Evolutionary conservation across 768 basidiomycete genomes (phyloP).

Genomic region (Mycena filopes): DNA sequence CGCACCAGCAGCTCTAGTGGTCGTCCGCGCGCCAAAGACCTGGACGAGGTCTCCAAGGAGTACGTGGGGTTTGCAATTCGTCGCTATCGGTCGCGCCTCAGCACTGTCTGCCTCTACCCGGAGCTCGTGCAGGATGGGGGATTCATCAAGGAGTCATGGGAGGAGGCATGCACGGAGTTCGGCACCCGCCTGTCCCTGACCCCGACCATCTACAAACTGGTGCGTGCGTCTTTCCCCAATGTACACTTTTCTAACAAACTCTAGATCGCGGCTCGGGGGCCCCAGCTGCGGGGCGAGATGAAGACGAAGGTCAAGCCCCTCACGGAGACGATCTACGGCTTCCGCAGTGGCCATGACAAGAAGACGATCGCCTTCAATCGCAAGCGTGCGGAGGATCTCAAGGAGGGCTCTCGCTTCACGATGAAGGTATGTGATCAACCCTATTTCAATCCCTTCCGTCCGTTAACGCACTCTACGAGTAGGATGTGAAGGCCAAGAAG

Average conservation of each 20-base stretch:
- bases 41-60: constrained; percentile 22
- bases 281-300: constrained; percentile 37
- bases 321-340: constrained; percentile 26
- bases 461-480: not conserved
- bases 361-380: constrained; percentile 23
- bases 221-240: constrained; percentile 2
- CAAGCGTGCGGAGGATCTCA: constrained; percentile 4
- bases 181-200: not conserved
- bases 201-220: constrained; percentile 23
- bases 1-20: not conserved
- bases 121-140: not conserved
- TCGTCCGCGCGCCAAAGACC: constrained; percentile 31
- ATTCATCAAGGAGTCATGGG: constrained; percentile 16
- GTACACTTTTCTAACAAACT: not conserved
- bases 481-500: constrained; percentile 15
- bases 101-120: constrained; percentile 13
- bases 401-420: not conserved
- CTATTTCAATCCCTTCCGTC: not conserved
- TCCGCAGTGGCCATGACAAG: constrained; percentile 29
- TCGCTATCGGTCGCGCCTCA: constrained; percentile 11
- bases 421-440: not conserved
- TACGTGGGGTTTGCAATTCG: constrained; percentile 12
- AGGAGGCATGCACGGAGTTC: not conserved
- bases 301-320: constrained; percentile 35
- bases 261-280: constrained; percentile 33